Base-by-base conservation (phyloP, 768 basidiomycete species). In the Leccinum arenicola region DNA sequence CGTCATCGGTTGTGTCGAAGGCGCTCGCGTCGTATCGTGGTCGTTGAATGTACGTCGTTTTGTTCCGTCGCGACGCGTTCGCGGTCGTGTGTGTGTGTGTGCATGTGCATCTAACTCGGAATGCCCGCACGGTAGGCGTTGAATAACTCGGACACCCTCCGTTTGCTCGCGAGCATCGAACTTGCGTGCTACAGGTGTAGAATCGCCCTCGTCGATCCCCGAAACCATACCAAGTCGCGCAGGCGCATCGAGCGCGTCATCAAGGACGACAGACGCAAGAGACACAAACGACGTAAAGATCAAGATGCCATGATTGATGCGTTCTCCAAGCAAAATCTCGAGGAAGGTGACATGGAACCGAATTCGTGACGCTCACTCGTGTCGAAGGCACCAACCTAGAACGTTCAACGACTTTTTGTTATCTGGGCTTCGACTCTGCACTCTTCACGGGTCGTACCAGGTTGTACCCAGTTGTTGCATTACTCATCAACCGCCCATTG, bases 251-350 rank as follows among this genome's bases (percentile, higher is more conserved):
- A 92, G 64, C 82, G 88, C 33, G 76, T 88, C n/a, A 91, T 93
- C 69, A 91, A 89, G 70, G 91, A 93, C 50, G 91, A 93, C 76
- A 81, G 90, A 62, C 81, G 89, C 65, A 84, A 82, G 73, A 81
- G 91, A 63, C 91, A 93, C 73, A 88, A 82, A 66, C 80, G 91
- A 56, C 86, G 91, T 66, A 90, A 89, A 70, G 91, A 93, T 67
- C 89, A 91, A 67, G 91, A 93, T 56, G 79, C 87, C 25, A 85
- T 93, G 81, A 78, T 93, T 59, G 87, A 89, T 68, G 87, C 89
- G 6, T 92, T 93, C 69, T 84, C 88, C 45, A 84, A 64, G 61
- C 78, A 82, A 54, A 73, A 77, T 55, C 68, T 83, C 33, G 73
- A 68, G 45, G 73, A 61, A 51, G 65, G 64, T 47, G 64, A 68